A percentile compares a stretch with the other conserved stretches of the same genome.
phyloP scores from a whole-genome alignment of 2,329 filamentous ascomycete genomes.

The Myrmaecium sp. region DNA sequence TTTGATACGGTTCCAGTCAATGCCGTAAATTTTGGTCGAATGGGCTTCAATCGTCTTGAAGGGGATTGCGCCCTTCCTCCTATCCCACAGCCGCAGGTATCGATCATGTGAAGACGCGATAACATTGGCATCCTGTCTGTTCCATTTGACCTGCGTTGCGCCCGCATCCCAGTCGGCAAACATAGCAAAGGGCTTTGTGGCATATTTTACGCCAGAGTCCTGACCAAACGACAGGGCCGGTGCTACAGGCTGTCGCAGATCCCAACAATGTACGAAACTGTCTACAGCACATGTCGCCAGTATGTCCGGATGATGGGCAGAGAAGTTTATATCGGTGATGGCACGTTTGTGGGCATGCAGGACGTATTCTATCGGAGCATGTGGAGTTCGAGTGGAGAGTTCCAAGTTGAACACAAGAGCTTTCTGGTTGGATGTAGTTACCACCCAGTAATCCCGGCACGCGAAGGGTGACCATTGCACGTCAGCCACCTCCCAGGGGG shows the following conservation, averaged over 20 bases:
- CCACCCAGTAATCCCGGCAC: slow-evolving; percentile 77
- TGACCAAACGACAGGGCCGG: slow-evolving; percentile 38
- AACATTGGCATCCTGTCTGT: slow-evolving; percentile 69
- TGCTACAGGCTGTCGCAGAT: slow-evolving; percentile 55
- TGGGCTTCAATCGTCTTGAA: slow-evolving; percentile 76
- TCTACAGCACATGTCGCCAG: slow-evolving; percentile 85
- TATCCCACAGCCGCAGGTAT: slow-evolving; percentile 80
- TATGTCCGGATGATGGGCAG: slow-evolving; percentile 75
- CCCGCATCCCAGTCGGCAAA: slow-evolving; percentile 91
- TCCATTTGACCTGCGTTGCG: slow-evolving; percentile 91
- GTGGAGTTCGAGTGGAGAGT: slow-evolving; percentile 37
- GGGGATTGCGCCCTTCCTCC: slow-evolving; percentile 59
- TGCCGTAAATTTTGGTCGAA: slow-evolving; percentile 81
- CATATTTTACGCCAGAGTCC: slow-evolving; percentile 1
- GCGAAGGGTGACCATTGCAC: slow-evolving; percentile 96
- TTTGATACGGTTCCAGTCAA: slow-evolving; percentile 80
- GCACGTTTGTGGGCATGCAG: slow-evolving; percentile 72
- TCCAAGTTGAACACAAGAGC: slow-evolving; percentile 88
- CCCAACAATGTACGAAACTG: slow-evolving; percentile 87
- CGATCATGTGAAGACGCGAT: slow-evolving; percentile 83
- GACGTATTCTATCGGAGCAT: slow-evolving; percentile 76
- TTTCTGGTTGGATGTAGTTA: slow-evolving; percentile 86
- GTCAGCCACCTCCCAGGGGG: slow-evolving; percentile 89
- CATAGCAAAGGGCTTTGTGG: slow-evolving; percentile 24
- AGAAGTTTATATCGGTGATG: slow-evolving; percentile 95